These are phyloP conservation scores for Mallotus nudiflorus DNA, from an alignment of 345 rosid genomes.

Conservation along the genomic window DNA sequence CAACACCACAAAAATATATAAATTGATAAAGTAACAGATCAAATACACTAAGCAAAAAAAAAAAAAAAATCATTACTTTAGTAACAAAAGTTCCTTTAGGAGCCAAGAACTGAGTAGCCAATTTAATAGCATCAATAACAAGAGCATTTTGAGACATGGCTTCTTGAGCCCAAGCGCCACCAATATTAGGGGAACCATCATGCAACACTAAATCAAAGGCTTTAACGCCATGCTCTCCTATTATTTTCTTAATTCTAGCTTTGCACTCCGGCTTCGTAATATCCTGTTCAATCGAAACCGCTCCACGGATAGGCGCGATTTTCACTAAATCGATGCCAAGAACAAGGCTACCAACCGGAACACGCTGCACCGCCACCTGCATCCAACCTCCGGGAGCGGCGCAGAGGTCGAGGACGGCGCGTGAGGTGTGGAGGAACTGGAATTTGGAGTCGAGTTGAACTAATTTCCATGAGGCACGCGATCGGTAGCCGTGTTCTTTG, in stretches of 20 bases:
- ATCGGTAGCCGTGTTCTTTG: conserved; percentile 91
- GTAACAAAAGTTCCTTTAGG: conserved; percentile 77
- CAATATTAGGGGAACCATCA: conserved; percentile 93
- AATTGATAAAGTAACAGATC: too few species aligned
- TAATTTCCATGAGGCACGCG: conserved; percentile 91
- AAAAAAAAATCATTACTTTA: conserved; percentile 43
- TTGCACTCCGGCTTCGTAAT: conserved; percentile 78
- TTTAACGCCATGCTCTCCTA: conserved; percentile 58
- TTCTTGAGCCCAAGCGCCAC: conserved; percentile 94
- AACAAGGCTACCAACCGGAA: conserved; percentile 85
- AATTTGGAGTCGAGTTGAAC: conserved; percentile 74
- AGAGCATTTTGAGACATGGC: conserved; percentile 87
- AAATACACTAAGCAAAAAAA: background rate
- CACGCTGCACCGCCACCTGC: conserved; percentile 92
- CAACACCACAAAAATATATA: too few species aligned
- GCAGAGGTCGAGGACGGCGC: conserved; percentile 86
- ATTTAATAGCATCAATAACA: conserved; percentile 79
- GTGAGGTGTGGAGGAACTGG: conserved; percentile 61
- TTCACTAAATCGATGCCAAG: conserved; percentile 83
- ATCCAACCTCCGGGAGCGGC: conserved; percentile 99
- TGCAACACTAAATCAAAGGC: conserved; percentile 82
- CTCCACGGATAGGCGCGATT: conserved; percentile 69
- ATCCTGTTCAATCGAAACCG: conserved; percentile 69
- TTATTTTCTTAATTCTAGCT: conserved; percentile 58
- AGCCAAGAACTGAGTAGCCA: conserved; percentile 82